These are phyloP conservation scores for Lachnellula arida DNA, from an alignment of 2,329 filamentous ascomycete species.

Conservation along the genomic window DNA sequence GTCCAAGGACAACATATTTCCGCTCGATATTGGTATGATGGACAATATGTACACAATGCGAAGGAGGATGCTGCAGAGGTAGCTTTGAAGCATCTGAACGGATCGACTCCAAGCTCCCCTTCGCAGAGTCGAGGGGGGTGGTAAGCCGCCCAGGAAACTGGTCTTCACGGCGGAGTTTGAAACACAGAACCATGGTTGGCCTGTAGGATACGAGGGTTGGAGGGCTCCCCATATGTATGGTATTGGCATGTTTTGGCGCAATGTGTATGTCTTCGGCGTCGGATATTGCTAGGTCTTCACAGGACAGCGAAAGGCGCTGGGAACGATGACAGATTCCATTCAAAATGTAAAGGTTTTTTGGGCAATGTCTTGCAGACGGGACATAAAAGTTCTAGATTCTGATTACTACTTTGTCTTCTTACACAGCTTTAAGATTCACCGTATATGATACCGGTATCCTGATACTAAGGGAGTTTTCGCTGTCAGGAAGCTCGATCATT, in stretches of 20 bases:
- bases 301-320: slow-evolving; percentile 26
- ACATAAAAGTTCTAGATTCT: slow-evolving; percentile 15
- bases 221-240: slow-evolving; percentile 21
- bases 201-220: slow-evolving; percentile 30
- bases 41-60: slow-evolving; percentile 80
- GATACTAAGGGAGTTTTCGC: neutral
- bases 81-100: slow-evolving; percentile 56
- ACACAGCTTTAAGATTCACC: neutral
- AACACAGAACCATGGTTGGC: slow-evolving; percentile 14
- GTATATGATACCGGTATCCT: neutral
- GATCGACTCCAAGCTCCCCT: slow-evolving; percentile 39
- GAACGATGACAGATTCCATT: slow-evolving; percentile 14
- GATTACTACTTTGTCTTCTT: slow-evolving; percentile 4
- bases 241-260: slow-evolving; percentile 29
- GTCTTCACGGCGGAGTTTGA: slow-evolving; percentile 4
- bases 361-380: slow-evolving; percentile 6
- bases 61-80: slow-evolving; percentile 88
- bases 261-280: slow-evolving; percentile 27
- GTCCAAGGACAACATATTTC: slow-evolving; percentile 59
- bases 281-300: slow-evolving; percentile 27
- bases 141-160: slow-evolving; percentile 26
- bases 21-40: slow-evolving; percentile 91
- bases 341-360: neutral
- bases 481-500: neutral
- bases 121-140: slow-evolving; percentile 36